A percentile compares a stretch with the other conserved stretches of the same genome.
These are phyloP conservation scores for Aureobasidium melanogenum DNA, from an alignment of 2,329 filamentous ascomycete genomes.

Conservation along the genomic window DNA sequence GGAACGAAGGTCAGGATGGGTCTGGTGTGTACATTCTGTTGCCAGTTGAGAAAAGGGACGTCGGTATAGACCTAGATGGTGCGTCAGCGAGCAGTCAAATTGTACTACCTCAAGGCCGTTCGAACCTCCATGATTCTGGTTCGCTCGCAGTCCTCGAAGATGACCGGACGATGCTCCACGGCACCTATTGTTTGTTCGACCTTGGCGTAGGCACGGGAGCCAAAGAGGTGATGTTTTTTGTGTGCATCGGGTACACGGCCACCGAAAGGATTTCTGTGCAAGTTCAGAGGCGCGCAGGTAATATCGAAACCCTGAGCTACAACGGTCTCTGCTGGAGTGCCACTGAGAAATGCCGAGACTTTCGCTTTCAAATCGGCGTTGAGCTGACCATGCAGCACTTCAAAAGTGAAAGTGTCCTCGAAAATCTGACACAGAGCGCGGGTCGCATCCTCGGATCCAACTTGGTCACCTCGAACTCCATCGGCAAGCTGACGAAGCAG, in stretches of 20 bases:
- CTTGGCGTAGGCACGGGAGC: neutral
- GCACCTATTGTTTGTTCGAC: constrained; percentile 1
- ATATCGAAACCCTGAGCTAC: neutral
- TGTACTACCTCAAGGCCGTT: neutral
- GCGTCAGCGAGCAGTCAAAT: neutral
- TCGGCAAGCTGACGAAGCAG: constrained; percentile 10
- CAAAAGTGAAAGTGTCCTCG: constrained; percentile 5
- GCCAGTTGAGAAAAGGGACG: constrained; percentile 28
- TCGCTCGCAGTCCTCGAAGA: constrained; percentile 1
- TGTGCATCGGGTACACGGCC: neutral
- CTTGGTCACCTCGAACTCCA: neutral
- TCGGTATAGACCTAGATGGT: constrained; percentile 18
- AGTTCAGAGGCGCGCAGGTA: neutral
- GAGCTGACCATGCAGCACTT: neutral
- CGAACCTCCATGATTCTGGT: constrained; percentile 10
- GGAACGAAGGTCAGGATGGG: constrained; percentile 36
- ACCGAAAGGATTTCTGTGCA: neutral
- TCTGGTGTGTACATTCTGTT: constrained; percentile 30
- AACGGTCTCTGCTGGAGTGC: neutral
- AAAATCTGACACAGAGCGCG: constrained; percentile 9
- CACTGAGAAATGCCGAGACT: constrained; percentile 7
- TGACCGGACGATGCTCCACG: neutral
- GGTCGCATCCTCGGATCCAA: constrained; percentile 6
- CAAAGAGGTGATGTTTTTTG: neutral
- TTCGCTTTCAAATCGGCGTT: neutral